These are phyloP conservation scores for Thelonectria blattea DNA, from an alignment of 2,329 filamentous ascomycete genomes.

Conservation along the genomic window DNA sequence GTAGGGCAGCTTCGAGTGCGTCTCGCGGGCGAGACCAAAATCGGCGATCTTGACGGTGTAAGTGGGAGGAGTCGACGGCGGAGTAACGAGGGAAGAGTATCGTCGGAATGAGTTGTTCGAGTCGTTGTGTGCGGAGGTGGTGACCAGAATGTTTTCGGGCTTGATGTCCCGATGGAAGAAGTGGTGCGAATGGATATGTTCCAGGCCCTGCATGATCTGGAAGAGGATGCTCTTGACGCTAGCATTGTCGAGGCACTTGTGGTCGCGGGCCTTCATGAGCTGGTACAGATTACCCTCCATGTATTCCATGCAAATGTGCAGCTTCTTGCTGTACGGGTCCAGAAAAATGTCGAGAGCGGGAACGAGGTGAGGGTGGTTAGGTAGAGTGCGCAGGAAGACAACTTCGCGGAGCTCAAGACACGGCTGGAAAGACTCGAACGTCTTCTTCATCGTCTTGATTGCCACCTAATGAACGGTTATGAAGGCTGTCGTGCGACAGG, in stretches of 20 bases:
- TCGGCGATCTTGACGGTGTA: conserved; percentile 99
- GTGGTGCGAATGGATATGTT: conserved; percentile 95
- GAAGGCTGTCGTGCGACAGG: conserved; percentile 19
- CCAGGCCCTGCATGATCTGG: conserved; percentile 93
- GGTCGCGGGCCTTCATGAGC: conserved; percentile 96
- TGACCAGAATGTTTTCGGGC: conserved; percentile 97
- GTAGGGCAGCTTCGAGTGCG: conserved; percentile 93
- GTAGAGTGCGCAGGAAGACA: conserved; percentile 91
- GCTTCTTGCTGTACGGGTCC: conserved; percentile 92
- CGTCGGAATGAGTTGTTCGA: conserved; percentile 84
- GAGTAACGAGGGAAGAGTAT: conserved; percentile 92
- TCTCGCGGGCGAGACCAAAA: conserved; percentile 96
- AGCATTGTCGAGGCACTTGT: conserved; percentile 87
- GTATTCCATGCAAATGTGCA: conserved; percentile 99
- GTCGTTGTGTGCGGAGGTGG: conserved; percentile 85
- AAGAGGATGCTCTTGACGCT: conserved; percentile 98
- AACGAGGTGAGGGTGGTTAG: conserved; percentile 89
- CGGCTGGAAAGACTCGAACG: conserved; percentile 87
- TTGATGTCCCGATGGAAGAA: conserved; percentile 99
- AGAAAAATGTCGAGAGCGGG: conserved; percentile 98
- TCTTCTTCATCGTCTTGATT: conserved; percentile 99
- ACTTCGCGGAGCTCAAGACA: conserved; percentile 96
- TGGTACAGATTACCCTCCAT: conserved; percentile 99
- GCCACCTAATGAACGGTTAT: conserved; percentile 70
- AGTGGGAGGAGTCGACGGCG: conserved; percentile 88